phyloP scores from a whole-genome alignment of 2,329 filamentous ascomycete species.

The Colletotrichum sp. region DNA sequence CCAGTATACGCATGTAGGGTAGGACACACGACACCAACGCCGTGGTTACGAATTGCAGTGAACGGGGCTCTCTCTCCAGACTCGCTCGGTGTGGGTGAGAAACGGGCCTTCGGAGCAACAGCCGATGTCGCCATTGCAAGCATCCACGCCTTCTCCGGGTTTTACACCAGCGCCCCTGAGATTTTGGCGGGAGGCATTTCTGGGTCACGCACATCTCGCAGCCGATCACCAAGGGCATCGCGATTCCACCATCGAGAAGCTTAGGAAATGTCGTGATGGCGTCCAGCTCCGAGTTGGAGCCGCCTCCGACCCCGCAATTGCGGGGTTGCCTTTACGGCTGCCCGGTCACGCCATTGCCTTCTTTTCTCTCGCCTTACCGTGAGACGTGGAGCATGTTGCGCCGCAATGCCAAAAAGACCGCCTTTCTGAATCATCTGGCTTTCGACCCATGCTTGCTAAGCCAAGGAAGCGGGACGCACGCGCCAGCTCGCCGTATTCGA shows the following conservation, averaged over 20 bases:
- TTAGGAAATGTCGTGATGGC: slow-evolving; percentile 11
- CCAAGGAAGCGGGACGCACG: neutral
- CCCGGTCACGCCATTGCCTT: slow-evolving; percentile 17
- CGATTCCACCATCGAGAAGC: slow-evolving; percentile 2
- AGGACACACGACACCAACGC: neutral
- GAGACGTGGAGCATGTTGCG: neutral
- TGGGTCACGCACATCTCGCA: neutral
- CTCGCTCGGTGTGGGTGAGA: neutral
- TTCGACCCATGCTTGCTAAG: neutral
- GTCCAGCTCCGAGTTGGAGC: neutral
- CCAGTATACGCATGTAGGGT: slow-evolving; percentile 3
- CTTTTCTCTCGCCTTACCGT: slow-evolving; percentile 1
- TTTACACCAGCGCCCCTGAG: neutral
- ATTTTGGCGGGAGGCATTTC: neutral
- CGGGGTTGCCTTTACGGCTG: slow-evolving; percentile 1
- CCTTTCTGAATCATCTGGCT: neutral
- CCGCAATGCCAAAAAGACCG: neutral
- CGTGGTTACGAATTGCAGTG: neutral
- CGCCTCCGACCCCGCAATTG: slow-evolving; percentile 17
- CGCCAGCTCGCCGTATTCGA: neutral
- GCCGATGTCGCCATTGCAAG: neutral
- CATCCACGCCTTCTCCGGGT: neutral
- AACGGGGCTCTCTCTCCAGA: slow-evolving; percentile 1
- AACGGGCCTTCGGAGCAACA: neutral
- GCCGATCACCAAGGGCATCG: neutral